Evolutionary conservation across 2,329 filamentous ascomycete genomes (phyloP).

Genomic region (Sporothrix luriei): DNA sequence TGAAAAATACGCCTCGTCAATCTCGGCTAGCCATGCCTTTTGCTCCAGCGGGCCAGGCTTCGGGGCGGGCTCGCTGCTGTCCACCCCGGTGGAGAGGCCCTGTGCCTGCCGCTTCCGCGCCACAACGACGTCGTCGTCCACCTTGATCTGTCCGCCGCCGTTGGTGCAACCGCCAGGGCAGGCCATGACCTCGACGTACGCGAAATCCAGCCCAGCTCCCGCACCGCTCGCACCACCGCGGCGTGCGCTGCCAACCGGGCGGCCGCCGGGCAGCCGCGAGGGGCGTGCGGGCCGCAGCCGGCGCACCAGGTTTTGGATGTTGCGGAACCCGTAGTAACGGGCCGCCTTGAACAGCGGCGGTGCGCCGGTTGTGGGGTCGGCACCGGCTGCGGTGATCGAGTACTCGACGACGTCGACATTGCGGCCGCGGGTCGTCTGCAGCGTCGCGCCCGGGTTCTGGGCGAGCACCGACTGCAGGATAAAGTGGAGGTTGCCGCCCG

Average conservation of each 20-base stretch:
- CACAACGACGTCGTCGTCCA: slow-evolving; percentile 70
- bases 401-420: slow-evolving; percentile 94
- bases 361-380: slow-evolving; percentile 42
- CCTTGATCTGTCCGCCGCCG: slow-evolving; percentile 91
- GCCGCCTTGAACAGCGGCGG: slow-evolving; percentile 74
- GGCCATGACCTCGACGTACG: slow-evolving; percentile 99
- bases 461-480: slow-evolving; percentile 75
- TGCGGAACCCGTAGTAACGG: slow-evolving; percentile 94
- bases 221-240: slow-evolving; percentile 45
- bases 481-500: slow-evolving; percentile 86
- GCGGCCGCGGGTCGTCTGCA: slow-evolving; percentile 73
- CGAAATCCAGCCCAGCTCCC: slow-evolving; percentile 65
- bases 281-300: slow-evolving; percentile 77
- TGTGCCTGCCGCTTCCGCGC: slow-evolving; percentile 45
- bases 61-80: background rate
- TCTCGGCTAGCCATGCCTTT: slow-evolving; percentile 77
- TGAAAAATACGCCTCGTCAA: slow-evolving; percentile 91
- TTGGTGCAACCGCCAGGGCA: slow-evolving; percentile 99
- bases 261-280: slow-evolving; percentile 79
- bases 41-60: slow-evolving; percentile 76
- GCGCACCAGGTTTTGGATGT: slow-evolving; percentile 97
- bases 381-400: slow-evolving; percentile 58
- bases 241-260: slow-evolving; percentile 58
- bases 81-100: too few relatives aligned
- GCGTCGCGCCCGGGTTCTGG: slow-evolving; percentile 68